phyloP scores from a whole-genome alignment of 331 rosid species.

The Cydonia oblonga region DNA sequence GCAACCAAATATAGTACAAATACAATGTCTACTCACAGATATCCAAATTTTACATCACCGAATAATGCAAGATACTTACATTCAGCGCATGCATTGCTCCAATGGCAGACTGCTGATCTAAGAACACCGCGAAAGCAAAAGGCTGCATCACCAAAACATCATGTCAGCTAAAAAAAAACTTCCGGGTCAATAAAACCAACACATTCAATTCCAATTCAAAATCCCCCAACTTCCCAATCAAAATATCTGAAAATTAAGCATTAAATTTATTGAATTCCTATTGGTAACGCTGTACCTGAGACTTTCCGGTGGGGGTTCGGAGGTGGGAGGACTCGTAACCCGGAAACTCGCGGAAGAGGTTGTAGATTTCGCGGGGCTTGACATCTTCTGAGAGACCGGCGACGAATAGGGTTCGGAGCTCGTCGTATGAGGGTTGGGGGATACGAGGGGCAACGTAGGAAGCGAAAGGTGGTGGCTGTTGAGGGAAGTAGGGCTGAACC shows the following conservation, averaged over 20 bases:
- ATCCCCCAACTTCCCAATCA: neutral
- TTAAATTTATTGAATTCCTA: neutral
- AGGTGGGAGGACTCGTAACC: slow-evolving; percentile 96
- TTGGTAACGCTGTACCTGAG: slow-evolving; percentile 38
- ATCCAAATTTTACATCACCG: neutral
- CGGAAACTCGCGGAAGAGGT: slow-evolving; percentile 76
- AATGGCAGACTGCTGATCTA: slow-evolving; percentile 71
- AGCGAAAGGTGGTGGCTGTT: slow-evolving; percentile 39
- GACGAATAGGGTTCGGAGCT: slow-evolving; percentile 85
- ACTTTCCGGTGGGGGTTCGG: slow-evolving; percentile 51
- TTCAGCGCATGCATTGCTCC: slow-evolving; percentile 77
- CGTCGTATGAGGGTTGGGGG: slow-evolving; percentile 33
- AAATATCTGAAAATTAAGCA: neutral
- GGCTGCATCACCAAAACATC: slow-evolving; percentile 37
- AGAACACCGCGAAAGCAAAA: slow-evolving; percentile 86
- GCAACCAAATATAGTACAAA: neutral
- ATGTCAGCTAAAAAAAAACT: neutral
- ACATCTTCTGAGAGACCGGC: slow-evolving; percentile 93
- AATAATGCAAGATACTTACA: slow-evolving; percentile 33
- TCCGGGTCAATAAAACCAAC: neutral
- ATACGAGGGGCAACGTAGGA: slow-evolving; percentile 36
- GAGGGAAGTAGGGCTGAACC: slow-evolving; percentile 36
- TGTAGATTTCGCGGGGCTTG: slow-evolving; percentile 78
- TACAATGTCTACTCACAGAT: neutral
- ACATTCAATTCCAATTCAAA: neutral